Evolutionary conservation across 78 protist genomes (phyloP).

Genomic region (Protostelium mycophagum): DNA sequence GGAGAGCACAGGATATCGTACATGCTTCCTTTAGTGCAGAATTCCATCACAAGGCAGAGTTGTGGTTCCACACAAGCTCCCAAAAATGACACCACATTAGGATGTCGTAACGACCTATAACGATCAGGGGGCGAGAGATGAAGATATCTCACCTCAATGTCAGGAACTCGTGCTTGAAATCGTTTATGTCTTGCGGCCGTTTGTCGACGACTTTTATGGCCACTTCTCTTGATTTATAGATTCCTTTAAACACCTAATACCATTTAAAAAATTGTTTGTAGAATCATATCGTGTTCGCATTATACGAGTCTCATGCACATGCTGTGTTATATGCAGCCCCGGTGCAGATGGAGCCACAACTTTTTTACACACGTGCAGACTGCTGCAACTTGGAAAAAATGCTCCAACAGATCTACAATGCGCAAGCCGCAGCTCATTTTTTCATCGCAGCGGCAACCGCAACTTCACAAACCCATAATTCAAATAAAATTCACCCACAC

Average conservation of each 20-base stretch:
- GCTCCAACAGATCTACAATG: too few species aligned
- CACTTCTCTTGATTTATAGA: constrained; percentile 48
- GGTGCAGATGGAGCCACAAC: too few species aligned
- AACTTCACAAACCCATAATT: too few species aligned
- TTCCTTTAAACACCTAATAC: constrained; percentile 56
- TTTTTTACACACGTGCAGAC: too few species aligned
- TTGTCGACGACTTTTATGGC: constrained; percentile 56
- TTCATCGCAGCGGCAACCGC: too few species aligned
- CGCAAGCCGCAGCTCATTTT: too few species aligned
- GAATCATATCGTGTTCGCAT: too few species aligned
- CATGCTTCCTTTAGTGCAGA: constrained; percentile 44
- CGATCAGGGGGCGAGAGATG: background rate
- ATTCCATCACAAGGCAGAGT: constrained; percentile 61
- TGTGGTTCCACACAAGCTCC: constrained; percentile 60
- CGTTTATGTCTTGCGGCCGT: constrained; percentile 37
- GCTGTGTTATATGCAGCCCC: too few species aligned
- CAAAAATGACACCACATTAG: constrained; percentile 35
- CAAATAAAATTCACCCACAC: too few species aligned
- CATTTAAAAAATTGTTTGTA: too few species aligned
- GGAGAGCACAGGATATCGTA: constrained; percentile 30
- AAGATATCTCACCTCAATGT: constrained; percentile 13
- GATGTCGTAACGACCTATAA: constrained; percentile 33
- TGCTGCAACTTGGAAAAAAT: too few species aligned
- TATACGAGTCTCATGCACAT: too few species aligned
- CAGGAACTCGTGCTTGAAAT: constrained; percentile 58